A percentile compares a stretch with the other conserved stretches of the same genome.
phyloP scores from a whole-genome alignment of 768 basidiomycete species.

The Hemileccinum rubropunctum region DNA sequence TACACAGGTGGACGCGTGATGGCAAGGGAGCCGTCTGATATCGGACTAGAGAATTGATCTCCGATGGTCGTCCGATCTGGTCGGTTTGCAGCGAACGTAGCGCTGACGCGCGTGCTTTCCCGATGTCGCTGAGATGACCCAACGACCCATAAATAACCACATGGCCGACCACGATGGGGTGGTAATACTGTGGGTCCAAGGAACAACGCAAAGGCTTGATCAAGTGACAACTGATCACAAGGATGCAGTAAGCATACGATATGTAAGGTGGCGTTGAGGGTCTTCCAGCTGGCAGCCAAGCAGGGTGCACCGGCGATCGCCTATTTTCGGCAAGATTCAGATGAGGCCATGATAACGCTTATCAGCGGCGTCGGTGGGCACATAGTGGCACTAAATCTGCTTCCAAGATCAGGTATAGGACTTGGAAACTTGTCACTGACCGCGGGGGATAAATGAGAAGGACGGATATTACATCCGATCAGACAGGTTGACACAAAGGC shows the following conservation, averaged over 20 bases:
- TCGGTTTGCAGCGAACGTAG: neutral
- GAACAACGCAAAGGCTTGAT: neutral
- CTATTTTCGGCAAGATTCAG: neutral
- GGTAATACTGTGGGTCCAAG: constrained; percentile 20
- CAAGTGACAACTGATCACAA: neutral
- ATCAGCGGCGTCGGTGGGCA: constrained; percentile 5
- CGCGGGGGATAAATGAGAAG: too few species aligned
- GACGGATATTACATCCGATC: too few species aligned
- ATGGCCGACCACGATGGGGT: neutral
- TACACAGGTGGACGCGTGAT: neutral
- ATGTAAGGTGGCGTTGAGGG: constrained; percentile 17
- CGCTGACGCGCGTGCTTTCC: neutral
- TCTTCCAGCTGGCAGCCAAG: neutral
- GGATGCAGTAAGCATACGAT: constrained; percentile 7
- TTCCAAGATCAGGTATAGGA: neutral
- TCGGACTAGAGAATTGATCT: constrained; percentile 3
- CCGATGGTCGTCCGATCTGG: neutral
- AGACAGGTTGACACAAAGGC: too few species aligned
- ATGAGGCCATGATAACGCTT: constrained; percentile 15
- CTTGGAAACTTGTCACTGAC: too few species aligned
- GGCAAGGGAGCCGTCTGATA: neutral
- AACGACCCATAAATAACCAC: constrained; percentile 6
- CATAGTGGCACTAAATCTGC: neutral
- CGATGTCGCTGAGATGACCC: constrained; percentile 1
- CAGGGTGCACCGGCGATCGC: constrained; percentile 4